A percentile compares a stretch with the other conserved stretches of the same genome.
Evolutionary conservation across 495 filamentous ascomycete genomes (phyloP).

Genomic region (Entonaema liquescens): DNA sequence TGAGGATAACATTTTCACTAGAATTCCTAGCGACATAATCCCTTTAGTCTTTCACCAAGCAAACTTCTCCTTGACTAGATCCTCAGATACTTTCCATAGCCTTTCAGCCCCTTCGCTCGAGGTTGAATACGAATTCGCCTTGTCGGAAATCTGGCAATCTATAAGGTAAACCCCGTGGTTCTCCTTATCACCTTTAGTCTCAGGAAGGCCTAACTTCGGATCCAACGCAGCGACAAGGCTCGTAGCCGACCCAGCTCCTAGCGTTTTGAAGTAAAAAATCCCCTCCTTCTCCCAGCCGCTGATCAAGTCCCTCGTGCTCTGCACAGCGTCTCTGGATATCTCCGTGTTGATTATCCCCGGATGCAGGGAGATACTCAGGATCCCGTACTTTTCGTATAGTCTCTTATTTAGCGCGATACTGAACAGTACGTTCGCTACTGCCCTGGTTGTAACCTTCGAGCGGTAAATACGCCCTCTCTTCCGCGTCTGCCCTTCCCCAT

Average conservation of each 20-base stretch:
- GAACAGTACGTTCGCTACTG: constrained; percentile 63
- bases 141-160: constrained; percentile 53
- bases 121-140: constrained; percentile 35
- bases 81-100: constrained; percentile 60
- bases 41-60: constrained; percentile 15
- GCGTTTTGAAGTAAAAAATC: constrained; percentile 33
- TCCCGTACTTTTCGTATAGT: constrained; percentile 46
- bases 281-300: neutral
- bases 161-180: constrained; percentile 53
- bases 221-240: constrained; percentile 58
- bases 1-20: too few relatives aligned
- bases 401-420: constrained; percentile 49
- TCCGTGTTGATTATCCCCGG: constrained; percentile 54
- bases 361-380: constrained; percentile 52
- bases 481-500: constrained; percentile 46
- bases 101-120: constrained; percentile 56
- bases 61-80: constrained; percentile 59
- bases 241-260: constrained; percentile 53
- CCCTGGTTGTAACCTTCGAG: constrained; percentile 59
- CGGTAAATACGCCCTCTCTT: constrained; percentile 51
- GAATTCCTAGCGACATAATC: neutral
- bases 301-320: constrained; percentile 27
- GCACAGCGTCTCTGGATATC: constrained; percentile 37
- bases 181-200: constrained; percentile 42
- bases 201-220: constrained; percentile 47